These are phyloP conservation scores for Grigorovia yakushimaensis DNA, from an alignment of 805 yeast species.

Conservation along the genomic window DNA sequence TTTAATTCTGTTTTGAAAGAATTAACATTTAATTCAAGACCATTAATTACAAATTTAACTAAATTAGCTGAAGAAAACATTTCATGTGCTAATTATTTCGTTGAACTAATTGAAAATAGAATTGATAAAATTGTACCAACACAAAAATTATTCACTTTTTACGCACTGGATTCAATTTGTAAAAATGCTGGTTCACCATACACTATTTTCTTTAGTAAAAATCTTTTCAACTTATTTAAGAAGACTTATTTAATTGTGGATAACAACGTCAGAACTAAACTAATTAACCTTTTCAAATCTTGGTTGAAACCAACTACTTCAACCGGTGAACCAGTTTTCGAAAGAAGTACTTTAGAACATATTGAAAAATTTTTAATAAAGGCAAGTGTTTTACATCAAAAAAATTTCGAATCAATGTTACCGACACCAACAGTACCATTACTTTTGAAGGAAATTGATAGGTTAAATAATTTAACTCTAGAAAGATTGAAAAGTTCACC, in stretches of 20 bases:
- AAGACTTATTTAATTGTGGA: slow-evolving; percentile 71
- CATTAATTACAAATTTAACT: slow-evolving; percentile 79
- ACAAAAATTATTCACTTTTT: slow-evolving; percentile 75
- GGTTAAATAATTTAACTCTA: slow-evolving; percentile 26
- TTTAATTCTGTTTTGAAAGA: slow-evolving; percentile 63
- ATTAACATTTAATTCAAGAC: slow-evolving; percentile 79
- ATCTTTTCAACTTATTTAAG: slow-evolving; percentile 51
- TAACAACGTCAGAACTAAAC: slow-evolving; percentile 61
- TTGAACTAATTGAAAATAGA: slow-evolving; percentile 64
- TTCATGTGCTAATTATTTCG: slow-evolving; percentile 65
- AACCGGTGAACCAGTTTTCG: slow-evolving; percentile 50
- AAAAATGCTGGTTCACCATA: slow-evolving; percentile 88
- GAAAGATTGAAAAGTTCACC: slow-evolving; percentile 27
- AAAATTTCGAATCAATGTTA: slow-evolving; percentile 22
- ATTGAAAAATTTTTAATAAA: slow-evolving; percentile 65
- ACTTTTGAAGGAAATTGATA: slow-evolving; percentile 29
- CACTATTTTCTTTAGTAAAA: slow-evolving; percentile 67
- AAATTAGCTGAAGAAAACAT: slow-evolving; percentile 79
- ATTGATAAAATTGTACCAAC: slow-evolving; percentile 70
- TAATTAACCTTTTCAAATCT: slow-evolving; percentile 71
- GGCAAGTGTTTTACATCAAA: slow-evolving; percentile 41
- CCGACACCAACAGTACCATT: slow-evolving; percentile 26
- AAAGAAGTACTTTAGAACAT: slow-evolving; percentile 53
- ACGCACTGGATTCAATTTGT: slow-evolving; percentile 82
- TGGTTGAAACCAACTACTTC: slow-evolving; percentile 62